Percentiles rank a stretch among this genome's conserved stretches.
These are phyloP conservation scores for Leccinum boreale DNA, from an alignment of 768 basidiomycete species.

Conservation along the genomic window DNA sequence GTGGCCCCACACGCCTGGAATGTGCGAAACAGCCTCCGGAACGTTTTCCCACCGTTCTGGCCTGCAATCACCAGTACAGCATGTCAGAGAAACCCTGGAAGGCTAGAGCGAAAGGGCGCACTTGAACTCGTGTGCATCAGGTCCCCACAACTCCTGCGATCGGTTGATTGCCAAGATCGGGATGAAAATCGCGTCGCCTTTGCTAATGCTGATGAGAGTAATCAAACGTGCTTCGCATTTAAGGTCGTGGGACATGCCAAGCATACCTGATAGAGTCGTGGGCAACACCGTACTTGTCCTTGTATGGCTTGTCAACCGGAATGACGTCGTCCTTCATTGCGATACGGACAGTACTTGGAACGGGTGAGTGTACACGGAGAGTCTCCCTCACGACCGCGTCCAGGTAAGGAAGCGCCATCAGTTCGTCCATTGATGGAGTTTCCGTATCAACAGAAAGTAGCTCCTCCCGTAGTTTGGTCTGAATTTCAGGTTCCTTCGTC, in stretches of 20 bases:
- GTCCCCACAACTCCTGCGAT: slow-evolving; percentile 55
- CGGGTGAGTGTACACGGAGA: slow-evolving; percentile 53
- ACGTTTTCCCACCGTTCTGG: slow-evolving; percentile 50
- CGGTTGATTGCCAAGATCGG: slow-evolving; percentile 55
- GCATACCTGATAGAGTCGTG: slow-evolving; percentile 38
- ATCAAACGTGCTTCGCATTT: background rate
- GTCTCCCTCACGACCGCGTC: slow-evolving; percentile 63
- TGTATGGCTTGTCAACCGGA: slow-evolving; percentile 46
- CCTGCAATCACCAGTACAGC: background rate
- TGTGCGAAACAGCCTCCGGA: slow-evolving; percentile 39
- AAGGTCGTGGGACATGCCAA: background rate
- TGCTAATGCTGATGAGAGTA: slow-evolving; percentile 31
- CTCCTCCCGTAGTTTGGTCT: slow-evolving; percentile 58
- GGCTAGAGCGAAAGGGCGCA: slow-evolving; percentile 11
- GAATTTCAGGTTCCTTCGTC: slow-evolving; percentile 43
- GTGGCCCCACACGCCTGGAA: slow-evolving; percentile 64
- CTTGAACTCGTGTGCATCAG: slow-evolving; percentile 61
- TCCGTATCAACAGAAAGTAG: slow-evolving; percentile 49
- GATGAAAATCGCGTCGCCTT: slow-evolving; percentile 46
- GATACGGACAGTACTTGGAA: slow-evolving; percentile 40
- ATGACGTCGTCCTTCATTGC: slow-evolving; percentile 53
- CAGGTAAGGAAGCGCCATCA: slow-evolving; percentile 66
- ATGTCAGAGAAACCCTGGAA: background rate
- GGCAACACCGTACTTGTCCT: slow-evolving; percentile 40
- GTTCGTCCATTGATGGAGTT: slow-evolving; percentile 65